Conservation (phyloP, 2,329 filamentous ascomycete genomes). For the Plenodomus biglobosus region DNA sequence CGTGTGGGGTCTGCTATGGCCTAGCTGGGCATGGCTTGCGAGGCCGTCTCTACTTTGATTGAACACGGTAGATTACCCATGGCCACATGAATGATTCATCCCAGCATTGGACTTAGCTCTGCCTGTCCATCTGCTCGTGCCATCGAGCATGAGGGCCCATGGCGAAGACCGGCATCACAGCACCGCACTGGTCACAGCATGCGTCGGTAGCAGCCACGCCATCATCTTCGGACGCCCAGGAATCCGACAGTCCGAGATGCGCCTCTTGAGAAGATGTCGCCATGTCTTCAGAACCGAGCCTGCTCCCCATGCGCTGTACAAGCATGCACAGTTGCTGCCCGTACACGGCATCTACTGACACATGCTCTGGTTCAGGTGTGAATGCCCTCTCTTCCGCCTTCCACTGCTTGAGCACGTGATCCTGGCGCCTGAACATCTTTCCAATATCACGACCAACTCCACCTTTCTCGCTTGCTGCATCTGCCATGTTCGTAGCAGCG, state of each 20-base stretch:
- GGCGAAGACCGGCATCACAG: slow-evolving; percentile 60
- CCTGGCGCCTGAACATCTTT: slow-evolving; percentile 78
- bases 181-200: slow-evolving; percentile 56
- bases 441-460: slow-evolving; percentile 71
- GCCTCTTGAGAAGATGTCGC: slow-evolving; percentile 21
- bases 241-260: slow-evolving; percentile 13
- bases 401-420: slow-evolving; percentile 68
- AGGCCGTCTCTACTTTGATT: background rate
- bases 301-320: background rate
- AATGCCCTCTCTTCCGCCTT: slow-evolving; percentile 54
- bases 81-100: background rate
- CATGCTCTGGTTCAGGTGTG: slow-evolving; percentile 18
- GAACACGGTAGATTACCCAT: background rate
- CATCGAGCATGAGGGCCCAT: slow-evolving; percentile 59
- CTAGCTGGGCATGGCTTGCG: background rate
- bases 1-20: background rate
- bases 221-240: slow-evolving; percentile 38
- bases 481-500: slow-evolving; percentile 80
- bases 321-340: background rate
- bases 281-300: slow-evolving; percentile 37
- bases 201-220: slow-evolving; percentile 33
- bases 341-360: background rate
- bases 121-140: slow-evolving; percentile 43
- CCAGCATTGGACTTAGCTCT: too few relatives aligned
- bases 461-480: slow-evolving; percentile 49